Evolutionary conservation across 2,329 filamentous ascomycete species (phyloP), one percentile per base, ranked within the genome.

Genomic region (Blastomyces silverae): DNA sequence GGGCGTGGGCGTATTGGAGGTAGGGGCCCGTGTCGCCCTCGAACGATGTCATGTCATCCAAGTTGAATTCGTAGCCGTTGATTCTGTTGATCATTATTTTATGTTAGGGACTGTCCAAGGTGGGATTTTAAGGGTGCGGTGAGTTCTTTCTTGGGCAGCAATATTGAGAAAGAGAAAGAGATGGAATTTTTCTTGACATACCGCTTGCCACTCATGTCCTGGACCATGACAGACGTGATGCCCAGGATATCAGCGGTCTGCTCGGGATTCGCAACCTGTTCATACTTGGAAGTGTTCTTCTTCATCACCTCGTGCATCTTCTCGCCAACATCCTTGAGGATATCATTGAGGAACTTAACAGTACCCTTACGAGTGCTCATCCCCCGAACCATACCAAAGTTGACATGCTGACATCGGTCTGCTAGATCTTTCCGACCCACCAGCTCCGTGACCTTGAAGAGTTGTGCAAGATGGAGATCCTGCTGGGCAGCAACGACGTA

Each of bases 231-330:
- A 73, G 90, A 89, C 69, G 89, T 92, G 74, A 97, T 97, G 68
- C 93, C 94, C 2, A 97, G 84, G 13, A 85, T 91, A 79, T 97
- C 94, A 67, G 94, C 92, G 11, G 88, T 89, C 64, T 85, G 84
- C 64, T 86, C 87, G 0, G 93, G 93, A 76, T 97, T 83, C 73
- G 88, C 89, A 25, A 99, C 88, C 78, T 97, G 92, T 64, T 86
- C 80, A 78, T 97, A 99, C 82, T 99, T 99, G 73, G 84, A 83
- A 71, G 89, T 84, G 77, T 97, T 97, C 80, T 89, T 89, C 78
- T 82, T 86, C 94, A 99, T 99, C 62, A 95, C 91, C 67, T 96
- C 91, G 82, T 97, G 93, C 94, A 99, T 99, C 79, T 92, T 91
- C 64, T 97, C 93, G 72, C 86, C 88, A 8, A 95, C 91, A 70